Conservation (phyloP, 352 stramenopile species). For the Lagenidium giganteum region DNA sequence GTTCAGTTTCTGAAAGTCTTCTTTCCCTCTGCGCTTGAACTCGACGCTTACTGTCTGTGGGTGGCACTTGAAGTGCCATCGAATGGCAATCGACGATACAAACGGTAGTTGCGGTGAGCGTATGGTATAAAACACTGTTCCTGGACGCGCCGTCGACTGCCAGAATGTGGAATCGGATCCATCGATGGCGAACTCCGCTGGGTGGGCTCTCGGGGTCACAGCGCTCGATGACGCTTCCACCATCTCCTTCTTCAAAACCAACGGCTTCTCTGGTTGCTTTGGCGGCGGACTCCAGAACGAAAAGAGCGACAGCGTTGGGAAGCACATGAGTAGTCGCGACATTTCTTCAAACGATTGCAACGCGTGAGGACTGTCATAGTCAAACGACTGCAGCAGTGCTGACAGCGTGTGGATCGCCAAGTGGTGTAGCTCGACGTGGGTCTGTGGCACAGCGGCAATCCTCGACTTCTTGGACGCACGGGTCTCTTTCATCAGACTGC, state of each 20-base stretch:
- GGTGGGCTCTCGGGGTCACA: constrained; percentile 37
- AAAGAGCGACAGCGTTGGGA: constrained; percentile 73
- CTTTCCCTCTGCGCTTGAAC: constrained; percentile 29
- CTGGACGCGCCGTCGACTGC: constrained; percentile 61
- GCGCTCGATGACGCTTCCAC: constrained; percentile 54
- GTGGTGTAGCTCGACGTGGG: constrained; percentile 72
- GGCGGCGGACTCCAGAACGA: constrained; percentile 83
- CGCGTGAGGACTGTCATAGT: constrained; percentile 45
- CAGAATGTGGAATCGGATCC: constrained; percentile 56
- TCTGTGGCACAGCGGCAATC: constrained; percentile 24
- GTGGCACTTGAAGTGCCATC: constrained; percentile 66
- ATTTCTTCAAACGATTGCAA: constrained; percentile 75
- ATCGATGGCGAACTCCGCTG: constrained; percentile 50
- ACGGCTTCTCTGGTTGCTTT: constrained; percentile 44
- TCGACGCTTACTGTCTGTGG: constrained; percentile 54
- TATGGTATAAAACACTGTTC: constrained; percentile 46
- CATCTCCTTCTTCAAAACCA: constrained; percentile 32
- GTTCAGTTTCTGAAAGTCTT: constrained; percentile 34
- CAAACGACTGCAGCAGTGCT: constrained; percentile 63
- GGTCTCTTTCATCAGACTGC: constrained; percentile 45
- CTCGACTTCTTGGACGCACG: constrained; percentile 31
- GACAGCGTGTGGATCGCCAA: constrained; percentile 79
- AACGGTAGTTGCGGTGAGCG: constrained; percentile 26
- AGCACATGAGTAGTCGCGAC: constrained; percentile 63
- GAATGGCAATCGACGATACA: constrained; percentile 58